Conservation (phyloP, 768 basidiomycete species). For the Naematelia encephala region DNA sequence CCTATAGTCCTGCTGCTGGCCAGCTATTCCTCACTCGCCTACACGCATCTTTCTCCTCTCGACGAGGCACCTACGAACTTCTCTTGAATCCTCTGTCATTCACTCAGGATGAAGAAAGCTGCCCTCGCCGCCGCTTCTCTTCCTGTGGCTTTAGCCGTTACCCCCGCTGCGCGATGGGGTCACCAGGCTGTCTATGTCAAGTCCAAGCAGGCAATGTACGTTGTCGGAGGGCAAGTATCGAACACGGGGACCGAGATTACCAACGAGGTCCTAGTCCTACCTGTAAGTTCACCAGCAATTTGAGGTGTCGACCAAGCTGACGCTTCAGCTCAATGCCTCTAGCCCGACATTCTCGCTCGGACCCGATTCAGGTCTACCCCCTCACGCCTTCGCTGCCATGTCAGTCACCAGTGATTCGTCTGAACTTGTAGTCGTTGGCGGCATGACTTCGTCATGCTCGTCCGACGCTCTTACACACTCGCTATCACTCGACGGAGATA, state of each 20-base stretch:
- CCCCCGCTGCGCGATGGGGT: slow-evolving; percentile 47
- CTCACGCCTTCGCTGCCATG: slow-evolving; percentile 46
- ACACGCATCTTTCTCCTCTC: slow-evolving; percentile 21
- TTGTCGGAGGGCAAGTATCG: slow-evolving; percentile 44
- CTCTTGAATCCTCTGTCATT: neutral
- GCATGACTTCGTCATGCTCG: slow-evolving; percentile 43
- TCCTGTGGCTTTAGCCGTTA: slow-evolving; percentile 20
- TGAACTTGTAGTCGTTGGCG: slow-evolving; percentile 40
- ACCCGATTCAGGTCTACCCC: slow-evolving; percentile 33
- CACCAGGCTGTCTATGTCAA: slow-evolving; percentile 48
- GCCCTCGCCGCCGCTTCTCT: slow-evolving; percentile 15
- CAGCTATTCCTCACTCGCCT: slow-evolving; percentile 13
- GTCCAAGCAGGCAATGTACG: slow-evolving; percentile 41
- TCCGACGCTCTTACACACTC: slow-evolving; percentile 38
- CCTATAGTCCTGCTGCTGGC: slow-evolving; percentile 25
- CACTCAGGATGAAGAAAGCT: slow-evolving; percentile 6
- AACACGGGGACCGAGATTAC: slow-evolving; percentile 35
- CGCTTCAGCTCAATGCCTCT: slow-evolving; percentile 32
- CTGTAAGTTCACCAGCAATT: slow-evolving; percentile 23
- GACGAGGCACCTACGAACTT: slow-evolving; percentile 24
- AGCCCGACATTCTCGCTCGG: slow-evolving; percentile 39
- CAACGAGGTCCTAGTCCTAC: slow-evolving; percentile 47
- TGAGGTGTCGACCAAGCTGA: neutral
- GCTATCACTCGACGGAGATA: slow-evolving; percentile 20
- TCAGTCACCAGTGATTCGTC: slow-evolving; percentile 23